phyloP scores from a whole-genome alignment of 352 stramenopile genomes.

The Phytophthora cryptogea region DNA sequence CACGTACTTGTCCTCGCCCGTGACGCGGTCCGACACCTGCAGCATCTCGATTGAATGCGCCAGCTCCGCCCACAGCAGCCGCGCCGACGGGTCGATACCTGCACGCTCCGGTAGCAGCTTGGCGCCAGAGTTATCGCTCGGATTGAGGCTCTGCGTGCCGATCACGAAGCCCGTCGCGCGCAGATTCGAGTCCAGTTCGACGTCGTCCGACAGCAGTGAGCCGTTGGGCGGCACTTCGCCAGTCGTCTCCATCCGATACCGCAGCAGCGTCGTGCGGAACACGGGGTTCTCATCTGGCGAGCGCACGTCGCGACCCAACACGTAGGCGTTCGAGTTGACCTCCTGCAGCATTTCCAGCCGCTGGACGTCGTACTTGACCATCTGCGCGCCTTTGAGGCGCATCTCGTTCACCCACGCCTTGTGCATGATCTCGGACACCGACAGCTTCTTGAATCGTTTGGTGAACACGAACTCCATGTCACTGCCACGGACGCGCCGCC shows the following conservation, averaged over 20 bases:
- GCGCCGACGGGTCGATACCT: constrained; percentile 33
- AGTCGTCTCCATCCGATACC: constrained; percentile 48
- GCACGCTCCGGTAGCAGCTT: constrained; percentile 38
- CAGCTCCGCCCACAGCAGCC: constrained; percentile 50
- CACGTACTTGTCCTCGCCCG: constrained; percentile 31
- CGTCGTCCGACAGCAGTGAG: constrained; percentile 11
- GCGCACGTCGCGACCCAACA: constrained; percentile 52
- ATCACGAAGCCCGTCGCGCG: constrained; percentile 42
- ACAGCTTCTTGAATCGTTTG: constrained; percentile 45
- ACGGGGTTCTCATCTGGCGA: constrained; percentile 42
- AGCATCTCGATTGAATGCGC: constrained; percentile 52
- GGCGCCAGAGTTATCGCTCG: constrained; percentile 34
- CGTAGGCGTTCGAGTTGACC: constrained; percentile 41
- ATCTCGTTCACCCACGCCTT: constrained; percentile 53
- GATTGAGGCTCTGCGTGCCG: constrained; percentile 56
- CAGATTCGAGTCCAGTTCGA: constrained; percentile 14
- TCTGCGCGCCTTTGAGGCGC: constrained; percentile 37
- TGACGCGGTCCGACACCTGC: constrained; percentile 32
- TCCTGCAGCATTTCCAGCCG: constrained; percentile 55
- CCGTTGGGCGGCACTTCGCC: constrained; percentile 15
- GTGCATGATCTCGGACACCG: constrained; percentile 45
- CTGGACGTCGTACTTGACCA: constrained; percentile 54
- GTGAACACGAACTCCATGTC: constrained; percentile 57
- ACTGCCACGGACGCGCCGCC: constrained; percentile 38
- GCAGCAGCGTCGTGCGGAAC: constrained; percentile 54